phyloP scores from a whole-genome alignment of 208 protist species.

The Plasmodiophora brassicae region DNA sequence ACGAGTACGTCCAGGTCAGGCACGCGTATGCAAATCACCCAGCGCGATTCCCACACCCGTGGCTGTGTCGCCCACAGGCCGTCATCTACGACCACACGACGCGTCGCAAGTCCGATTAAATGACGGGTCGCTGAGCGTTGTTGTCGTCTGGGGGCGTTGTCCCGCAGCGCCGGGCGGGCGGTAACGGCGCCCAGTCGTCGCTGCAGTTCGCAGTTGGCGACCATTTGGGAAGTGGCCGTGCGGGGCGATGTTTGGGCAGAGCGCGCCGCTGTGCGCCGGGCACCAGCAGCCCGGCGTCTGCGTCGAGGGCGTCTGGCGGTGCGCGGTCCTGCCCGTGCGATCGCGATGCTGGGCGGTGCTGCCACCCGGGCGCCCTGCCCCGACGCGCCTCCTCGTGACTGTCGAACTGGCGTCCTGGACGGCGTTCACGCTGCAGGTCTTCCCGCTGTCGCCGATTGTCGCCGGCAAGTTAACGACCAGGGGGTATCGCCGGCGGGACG shows the following conservation, averaged over 20 bases:
- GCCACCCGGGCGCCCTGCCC: background rate
- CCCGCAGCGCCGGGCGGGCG: too few species aligned
- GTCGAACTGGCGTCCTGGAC: background rate
- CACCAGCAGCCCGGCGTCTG: background rate
- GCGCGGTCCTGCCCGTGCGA: background rate
- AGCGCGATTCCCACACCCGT: background rate
- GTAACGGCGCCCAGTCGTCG: too few species aligned
- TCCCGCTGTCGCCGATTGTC: background rate
- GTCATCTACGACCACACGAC: constrained; percentile 68
- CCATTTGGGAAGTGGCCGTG: too few species aligned
- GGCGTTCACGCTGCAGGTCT: background rate
- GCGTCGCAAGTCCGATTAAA: constrained; percentile 52
- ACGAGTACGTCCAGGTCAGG: constrained; percentile 84
- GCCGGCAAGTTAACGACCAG: background rate
- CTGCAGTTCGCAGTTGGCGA: too few species aligned
- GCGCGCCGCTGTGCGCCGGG: background rate
- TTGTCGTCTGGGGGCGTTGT: too few species aligned
- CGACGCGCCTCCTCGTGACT: background rate
- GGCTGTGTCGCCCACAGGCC: constrained; percentile 22
- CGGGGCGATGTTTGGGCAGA: too few species aligned
- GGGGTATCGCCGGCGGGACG: background rate
- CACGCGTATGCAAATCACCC: background rate
- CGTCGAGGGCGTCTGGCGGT: background rate
- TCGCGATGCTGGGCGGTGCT: background rate
- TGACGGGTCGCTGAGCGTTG: too few species aligned